A percentile compares a stretch with the other conserved stretches of the same genome.
phyloP scores from a whole-genome alignment of 176 grass and related monocot species.

The Bonia amplexicaulis region DNA sequence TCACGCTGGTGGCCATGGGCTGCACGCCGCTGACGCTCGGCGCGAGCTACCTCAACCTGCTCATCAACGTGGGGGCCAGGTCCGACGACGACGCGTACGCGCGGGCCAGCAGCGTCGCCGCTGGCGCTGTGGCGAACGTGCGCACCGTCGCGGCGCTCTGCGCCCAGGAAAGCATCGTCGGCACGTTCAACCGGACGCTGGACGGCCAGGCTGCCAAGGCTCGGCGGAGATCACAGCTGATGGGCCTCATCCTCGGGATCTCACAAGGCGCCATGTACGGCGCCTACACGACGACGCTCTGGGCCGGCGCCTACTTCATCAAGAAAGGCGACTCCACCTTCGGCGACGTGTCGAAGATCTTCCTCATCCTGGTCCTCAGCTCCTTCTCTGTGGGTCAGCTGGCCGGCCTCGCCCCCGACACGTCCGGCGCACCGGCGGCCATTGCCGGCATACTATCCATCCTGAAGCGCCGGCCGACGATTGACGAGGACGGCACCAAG shows the following conservation, averaged over 20 bases:
- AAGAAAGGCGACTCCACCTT: conserved; percentile 7
- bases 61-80: conserved; percentile 38
- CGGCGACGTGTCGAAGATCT: conserved; percentile 61
- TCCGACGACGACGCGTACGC: conserved; percentile 35
- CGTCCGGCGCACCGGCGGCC: conserved; percentile 29
- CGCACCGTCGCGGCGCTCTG: conserved; percentile 46
- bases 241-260: conserved; percentile 45
- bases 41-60: conserved; percentile 46
- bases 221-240: conserved; percentile 5
- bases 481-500: not conserved
- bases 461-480: conserved; percentile 22
- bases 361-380: conserved; percentile 59
- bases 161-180: conserved; percentile 29
- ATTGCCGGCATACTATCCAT: conserved; percentile 35
- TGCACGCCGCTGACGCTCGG: conserved; percentile 49
- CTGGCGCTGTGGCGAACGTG: conserved; percentile 40
- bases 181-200: conserved; percentile 28
- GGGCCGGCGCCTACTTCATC: conserved; percentile 44
- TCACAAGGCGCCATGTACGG: conserved; percentile 56
- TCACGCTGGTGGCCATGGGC: conserved; percentile 40
- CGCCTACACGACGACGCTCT: conserved; percentile 49
- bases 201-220: conserved; percentile 9
- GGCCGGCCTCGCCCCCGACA: conserved; percentile 45
- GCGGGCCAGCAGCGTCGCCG: conserved; percentile 36
- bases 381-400: conserved; percentile 52